phyloP scores from a whole-genome alignment of 2,329 filamentous ascomycete genomes.

The Cordyceps cicadae region DNA sequence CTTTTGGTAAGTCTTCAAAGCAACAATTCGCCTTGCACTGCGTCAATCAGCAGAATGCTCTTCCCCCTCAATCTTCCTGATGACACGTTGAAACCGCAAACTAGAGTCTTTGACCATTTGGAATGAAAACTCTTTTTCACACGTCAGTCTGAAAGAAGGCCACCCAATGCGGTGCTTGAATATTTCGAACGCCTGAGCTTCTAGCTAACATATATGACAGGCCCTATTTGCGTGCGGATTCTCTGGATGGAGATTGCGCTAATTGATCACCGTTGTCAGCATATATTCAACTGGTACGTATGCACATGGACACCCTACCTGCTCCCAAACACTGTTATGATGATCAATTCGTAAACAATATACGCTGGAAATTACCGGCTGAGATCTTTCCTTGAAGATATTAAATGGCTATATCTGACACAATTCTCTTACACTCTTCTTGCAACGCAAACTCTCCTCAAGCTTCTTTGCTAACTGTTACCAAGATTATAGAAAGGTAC shows the following conservation, averaged over 20 bases:
- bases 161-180: not conserved
- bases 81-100: conserved; percentile 82
- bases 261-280: not conserved
- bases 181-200: not conserved
- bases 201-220: conserved; percentile 6
- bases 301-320: not conserved
- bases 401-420: conserved; percentile 81
- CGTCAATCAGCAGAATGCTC: conserved; percentile 8
- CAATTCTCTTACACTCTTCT: conserved; percentile 15
- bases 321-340: conserved; percentile 21
- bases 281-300: conserved; percentile 24
- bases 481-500: conserved; percentile 18
- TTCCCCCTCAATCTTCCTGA: conserved; percentile 42
- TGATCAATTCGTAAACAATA: conserved; percentile 63
- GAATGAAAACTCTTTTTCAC: conserved; percentile 76
- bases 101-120: conserved; percentile 93
- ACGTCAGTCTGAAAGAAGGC: conserved; percentile 78
- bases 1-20: conserved; percentile 20
- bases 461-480: conserved; percentile 25
- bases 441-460: not conserved
- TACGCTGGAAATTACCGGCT: conserved; percentile 95
- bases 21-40: not conserved
- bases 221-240: not conserved
- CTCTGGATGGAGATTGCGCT: not conserved
- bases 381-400: conserved; percentile 71